A percentile compares a stretch with the other conserved stretches of the same genome.
Conservation (phyloP, 2,329 filamentous ascomycete genomes). For the Penicillium concentricum region DNA sequence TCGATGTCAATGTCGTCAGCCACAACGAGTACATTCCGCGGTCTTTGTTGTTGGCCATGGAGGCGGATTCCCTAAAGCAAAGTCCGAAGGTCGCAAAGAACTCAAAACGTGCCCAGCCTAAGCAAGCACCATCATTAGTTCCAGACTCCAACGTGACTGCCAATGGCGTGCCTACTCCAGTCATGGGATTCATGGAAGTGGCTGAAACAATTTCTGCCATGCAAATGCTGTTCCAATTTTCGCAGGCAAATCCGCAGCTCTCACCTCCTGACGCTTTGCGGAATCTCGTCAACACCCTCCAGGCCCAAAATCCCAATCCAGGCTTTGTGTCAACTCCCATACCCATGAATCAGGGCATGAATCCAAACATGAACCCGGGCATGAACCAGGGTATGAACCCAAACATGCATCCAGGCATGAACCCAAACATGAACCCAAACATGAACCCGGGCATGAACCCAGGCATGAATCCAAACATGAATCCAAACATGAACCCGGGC, state of each 20-base stretch:
- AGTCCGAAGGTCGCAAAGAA: conserved; percentile 61
- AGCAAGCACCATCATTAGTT: conserved; percentile 45
- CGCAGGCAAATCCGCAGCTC: conserved; percentile 53
- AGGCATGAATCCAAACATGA: neutral
- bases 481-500: neutral
- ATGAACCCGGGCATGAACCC: neutral
- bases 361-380: neutral
- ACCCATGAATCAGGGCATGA: conserved; percentile 16
- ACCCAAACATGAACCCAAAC: neutral
- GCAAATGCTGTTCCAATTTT: conserved; percentile 59
- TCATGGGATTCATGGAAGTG: conserved; percentile 64
- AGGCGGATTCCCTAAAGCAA: conserved; percentile 55
- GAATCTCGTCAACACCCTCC: conserved; percentile 50
- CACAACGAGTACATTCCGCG: conserved; percentile 85
- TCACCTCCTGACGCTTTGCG: conserved; percentile 57
- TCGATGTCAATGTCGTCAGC: conserved; percentile 74
- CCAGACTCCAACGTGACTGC: conserved; percentile 46
- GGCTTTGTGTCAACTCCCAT: conserved; percentile 30
- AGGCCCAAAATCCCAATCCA: conserved; percentile 35
- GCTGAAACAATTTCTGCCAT: conserved; percentile 66
- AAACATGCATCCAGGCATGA: neutral
- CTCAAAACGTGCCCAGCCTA: conserved; percentile 51
- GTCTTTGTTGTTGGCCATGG: conserved; percentile 52
- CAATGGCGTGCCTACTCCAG: conserved; percentile 56
- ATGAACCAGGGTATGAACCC: conserved; percentile 21